phyloP scores from a whole-genome alignment of 2,329 filamentous ascomycete genomes.

The Rutstroemia sp. region DNA sequence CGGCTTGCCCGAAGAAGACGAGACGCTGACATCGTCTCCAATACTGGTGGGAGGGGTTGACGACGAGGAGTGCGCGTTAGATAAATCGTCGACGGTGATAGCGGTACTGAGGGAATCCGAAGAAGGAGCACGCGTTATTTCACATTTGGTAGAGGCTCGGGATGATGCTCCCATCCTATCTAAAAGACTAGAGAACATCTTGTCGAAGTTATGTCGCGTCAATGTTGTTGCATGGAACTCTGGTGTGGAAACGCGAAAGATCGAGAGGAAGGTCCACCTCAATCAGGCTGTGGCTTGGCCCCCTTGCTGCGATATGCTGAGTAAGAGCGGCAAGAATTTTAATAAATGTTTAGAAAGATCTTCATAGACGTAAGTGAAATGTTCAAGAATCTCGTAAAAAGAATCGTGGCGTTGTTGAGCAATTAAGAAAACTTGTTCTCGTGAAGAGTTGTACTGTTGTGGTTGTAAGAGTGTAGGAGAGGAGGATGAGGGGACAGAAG shows the following conservation, averaged over 20 bases:
- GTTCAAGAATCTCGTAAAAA: background rate
- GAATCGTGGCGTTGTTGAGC: background rate
- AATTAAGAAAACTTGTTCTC: background rate
- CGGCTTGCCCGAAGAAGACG: slow-evolving; percentile 35
- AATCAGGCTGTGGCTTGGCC: slow-evolving; percentile 7
- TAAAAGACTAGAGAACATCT: slow-evolving; percentile 20
- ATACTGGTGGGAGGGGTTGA: slow-evolving; percentile 59
- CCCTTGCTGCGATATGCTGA: background rate
- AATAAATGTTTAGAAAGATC: background rate
- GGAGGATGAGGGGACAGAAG: background rate
- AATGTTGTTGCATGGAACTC: slow-evolving; percentile 1
- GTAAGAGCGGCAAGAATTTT: background rate
- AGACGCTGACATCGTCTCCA: slow-evolving; percentile 53
- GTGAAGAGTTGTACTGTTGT: background rate
- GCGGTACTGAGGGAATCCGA: slow-evolving; percentile 23
- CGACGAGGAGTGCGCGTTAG: slow-evolving; percentile 25
- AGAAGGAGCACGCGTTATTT: slow-evolving; percentile 22
- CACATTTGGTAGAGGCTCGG: slow-evolving; percentile 8
- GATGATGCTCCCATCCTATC: slow-evolving; percentile 18
- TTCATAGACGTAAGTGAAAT: background rate
- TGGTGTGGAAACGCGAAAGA: slow-evolving; percentile 9
- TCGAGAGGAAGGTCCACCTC: slow-evolving; percentile 2
- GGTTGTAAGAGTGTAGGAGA: background rate
- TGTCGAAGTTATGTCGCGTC: slow-evolving; percentile 8
- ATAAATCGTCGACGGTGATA: slow-evolving; percentile 24